phyloP scores from a whole-genome alignment of 345 rosid genomes.

The Clausena lansium region DNA sequence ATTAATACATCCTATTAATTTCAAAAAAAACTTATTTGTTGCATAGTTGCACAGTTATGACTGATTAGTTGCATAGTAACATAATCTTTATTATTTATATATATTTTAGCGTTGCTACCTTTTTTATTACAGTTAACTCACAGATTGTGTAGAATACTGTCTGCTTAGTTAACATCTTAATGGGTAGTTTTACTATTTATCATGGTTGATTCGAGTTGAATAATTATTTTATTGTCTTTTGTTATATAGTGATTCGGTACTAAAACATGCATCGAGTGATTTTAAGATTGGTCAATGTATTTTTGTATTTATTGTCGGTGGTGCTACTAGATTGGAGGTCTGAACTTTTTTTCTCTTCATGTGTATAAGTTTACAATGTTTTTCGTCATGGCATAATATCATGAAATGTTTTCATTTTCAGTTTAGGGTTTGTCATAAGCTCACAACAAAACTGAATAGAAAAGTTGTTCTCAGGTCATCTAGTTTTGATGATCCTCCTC shows the following conservation, averaged over 20 bases:
- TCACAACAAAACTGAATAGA: conserved; percentile 75
- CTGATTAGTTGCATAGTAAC: background rate
- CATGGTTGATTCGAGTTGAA: background rate
- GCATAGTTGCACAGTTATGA: background rate
- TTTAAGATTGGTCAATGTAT: conserved; percentile 84
- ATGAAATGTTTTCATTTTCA: conserved; percentile 31
- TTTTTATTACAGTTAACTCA: background rate
- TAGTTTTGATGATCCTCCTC: conserved; percentile 93
- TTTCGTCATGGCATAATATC: background rate
- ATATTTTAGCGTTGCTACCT: background rate
- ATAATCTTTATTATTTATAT: background rate
- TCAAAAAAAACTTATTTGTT: no score
- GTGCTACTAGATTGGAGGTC: conserved; percentile 99
- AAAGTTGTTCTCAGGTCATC: conserved; percentile 91
- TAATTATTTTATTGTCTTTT: conserved; percentile 4
- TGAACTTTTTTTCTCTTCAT: background rate
- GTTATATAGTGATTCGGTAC: conserved; percentile 69
- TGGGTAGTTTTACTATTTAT: background rate
- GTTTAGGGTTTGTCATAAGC: conserved; percentile 95
- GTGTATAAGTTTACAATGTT: background rate
- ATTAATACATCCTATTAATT: no score
- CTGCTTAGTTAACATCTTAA: background rate
- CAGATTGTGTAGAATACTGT: background rate
- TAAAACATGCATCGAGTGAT: conserved; percentile 87
- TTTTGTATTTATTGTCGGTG: conserved; percentile 90